A percentile compares a stretch with the other conserved stretches of the same genome.
Conservation (phyloP, 768 basidiomycete genomes). For the Suillus luteus region DNA sequence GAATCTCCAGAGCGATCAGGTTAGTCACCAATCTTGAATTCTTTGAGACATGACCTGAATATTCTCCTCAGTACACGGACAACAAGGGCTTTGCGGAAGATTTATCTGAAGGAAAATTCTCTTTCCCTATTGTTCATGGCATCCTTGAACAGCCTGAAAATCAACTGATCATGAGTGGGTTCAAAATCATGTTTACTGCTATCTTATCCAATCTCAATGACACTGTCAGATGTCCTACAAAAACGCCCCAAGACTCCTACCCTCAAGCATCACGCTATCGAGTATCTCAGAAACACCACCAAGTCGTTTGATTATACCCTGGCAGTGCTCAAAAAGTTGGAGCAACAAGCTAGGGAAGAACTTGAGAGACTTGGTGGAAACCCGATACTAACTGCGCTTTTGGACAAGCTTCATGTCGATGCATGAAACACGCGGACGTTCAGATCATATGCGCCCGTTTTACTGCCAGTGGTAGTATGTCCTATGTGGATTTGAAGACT, state of each 20-base stretch:
- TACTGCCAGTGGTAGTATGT: background rate
- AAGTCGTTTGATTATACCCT: slow-evolving; percentile 82
- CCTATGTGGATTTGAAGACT: background rate
- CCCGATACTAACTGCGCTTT: slow-evolving; percentile 49
- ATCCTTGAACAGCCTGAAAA: slow-evolving; percentile 75
- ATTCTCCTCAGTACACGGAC: slow-evolving; percentile 60
- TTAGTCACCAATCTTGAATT: slow-evolving; percentile 25
- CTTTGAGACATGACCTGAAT: background rate
- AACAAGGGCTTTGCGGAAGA: slow-evolving; percentile 91
- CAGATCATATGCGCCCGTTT: background rate
- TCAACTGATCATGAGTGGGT: slow-evolving; percentile 76
- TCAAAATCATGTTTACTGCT: slow-evolving; percentile 1
- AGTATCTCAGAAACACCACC: slow-evolving; percentile 70
- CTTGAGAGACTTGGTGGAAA: slow-evolving; percentile 77
- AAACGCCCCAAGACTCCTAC: slow-evolving; percentile 82
- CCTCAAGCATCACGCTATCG: slow-evolving; percentile 73
- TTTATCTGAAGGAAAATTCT: slow-evolving; percentile 93
- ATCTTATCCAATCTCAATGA: background rate
- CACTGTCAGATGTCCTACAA: slow-evolving; percentile 71
- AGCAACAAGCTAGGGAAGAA: slow-evolving; percentile 50
- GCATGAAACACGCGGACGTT: background rate
- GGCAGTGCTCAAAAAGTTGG: slow-evolving; percentile 42
- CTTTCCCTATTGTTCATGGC: slow-evolving; percentile 90
- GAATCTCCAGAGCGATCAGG: slow-evolving; percentile 84
- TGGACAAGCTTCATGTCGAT: slow-evolving; percentile 51